Conservation (phyloP, 2,329 filamentous ascomycete species). For the Verticillium isaacii region DNA sequence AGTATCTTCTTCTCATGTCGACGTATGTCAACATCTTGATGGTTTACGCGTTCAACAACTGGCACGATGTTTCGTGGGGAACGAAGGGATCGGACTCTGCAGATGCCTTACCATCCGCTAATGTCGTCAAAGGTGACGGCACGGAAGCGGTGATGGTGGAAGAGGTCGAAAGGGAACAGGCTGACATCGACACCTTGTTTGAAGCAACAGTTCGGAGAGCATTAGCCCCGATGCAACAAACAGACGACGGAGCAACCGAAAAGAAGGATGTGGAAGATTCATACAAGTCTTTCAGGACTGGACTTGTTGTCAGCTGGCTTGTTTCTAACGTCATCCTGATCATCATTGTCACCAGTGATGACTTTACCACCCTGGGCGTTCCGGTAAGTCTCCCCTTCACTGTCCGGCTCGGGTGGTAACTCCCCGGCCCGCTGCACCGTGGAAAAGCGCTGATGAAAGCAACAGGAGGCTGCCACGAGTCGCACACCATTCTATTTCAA, state of each 20-base stretch:
- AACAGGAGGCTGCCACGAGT: slow-evolving; percentile 53
- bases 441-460: not conserved
- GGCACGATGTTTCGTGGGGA: slow-evolving; percentile 93
- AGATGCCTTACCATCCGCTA: slow-evolving; percentile 77
- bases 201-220: slow-evolving; percentile 83
- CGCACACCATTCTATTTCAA: slow-evolving; percentile 78
- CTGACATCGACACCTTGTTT: slow-evolving; percentile 87
- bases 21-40: slow-evolving; percentile 92
- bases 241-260: slow-evolving; percentile 59
- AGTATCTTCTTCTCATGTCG: slow-evolving; percentile 78
- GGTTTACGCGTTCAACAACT: slow-evolving; percentile 91
- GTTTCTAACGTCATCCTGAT: slow-evolving; percentile 78
- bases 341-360: slow-evolving; percentile 74
- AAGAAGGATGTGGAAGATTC: slow-evolving; percentile 81
- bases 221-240: slow-evolving; percentile 60
- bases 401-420: too few species aligned
- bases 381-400: slow-evolving; percentile 49
- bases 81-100: slow-evolving; percentile 89
- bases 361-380: slow-evolving; percentile 70
- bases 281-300: slow-evolving; percentile 91
- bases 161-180: slow-evolving; percentile 82
- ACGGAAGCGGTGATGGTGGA: slow-evolving; percentile 73
- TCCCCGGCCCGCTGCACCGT: too few species aligned
- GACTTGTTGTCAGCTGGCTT: slow-evolving; percentile 77
- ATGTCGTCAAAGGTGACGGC: slow-evolving; percentile 71